Evolutionary conservation across 2,329 filamentous ascomycete genomes (phyloP).

Genomic region (Xylaria arbuscula): DNA sequence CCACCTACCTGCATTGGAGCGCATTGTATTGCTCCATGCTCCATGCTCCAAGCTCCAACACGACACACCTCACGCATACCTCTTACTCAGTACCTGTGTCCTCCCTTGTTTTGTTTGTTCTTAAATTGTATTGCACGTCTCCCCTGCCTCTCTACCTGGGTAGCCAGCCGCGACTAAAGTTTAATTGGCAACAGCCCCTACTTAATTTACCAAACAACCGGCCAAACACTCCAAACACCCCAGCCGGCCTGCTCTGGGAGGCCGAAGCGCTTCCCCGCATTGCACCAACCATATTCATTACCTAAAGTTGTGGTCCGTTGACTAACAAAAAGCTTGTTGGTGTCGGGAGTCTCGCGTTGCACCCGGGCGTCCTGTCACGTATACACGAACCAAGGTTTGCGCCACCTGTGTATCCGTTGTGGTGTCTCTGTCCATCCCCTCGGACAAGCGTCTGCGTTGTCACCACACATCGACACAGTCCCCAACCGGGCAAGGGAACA

Average conservation of each 20-base stretch:
- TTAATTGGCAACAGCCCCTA: conserved; percentile 22
- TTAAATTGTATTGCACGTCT: conserved; percentile 3
- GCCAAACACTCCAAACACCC: neutral
- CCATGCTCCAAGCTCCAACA: too few species aligned
- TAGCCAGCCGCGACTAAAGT: conserved; percentile 22
- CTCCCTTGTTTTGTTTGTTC: neutral
- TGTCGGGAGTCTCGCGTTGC: conserved; percentile 31
- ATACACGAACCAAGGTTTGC: conserved; percentile 22
- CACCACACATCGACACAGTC: conserved; percentile 25
- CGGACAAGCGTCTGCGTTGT: conserved; percentile 24
- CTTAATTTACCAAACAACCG: conserved; percentile 24
- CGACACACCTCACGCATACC: conserved; percentile 20
- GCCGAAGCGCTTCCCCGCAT: conserved; percentile 56
- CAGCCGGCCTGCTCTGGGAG: conserved; percentile 36
- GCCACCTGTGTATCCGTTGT: conserved; percentile 14
- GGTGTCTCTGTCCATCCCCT: conserved; percentile 17
- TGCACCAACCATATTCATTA: conserved; percentile 56
- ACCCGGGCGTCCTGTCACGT: conserved; percentile 25
- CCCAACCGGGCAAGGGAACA: neutral
- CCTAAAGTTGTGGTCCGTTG: conserved; percentile 58
- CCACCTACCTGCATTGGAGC: neutral
- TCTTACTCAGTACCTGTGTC: neutral
- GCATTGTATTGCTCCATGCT: neutral
- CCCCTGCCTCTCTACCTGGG: conserved; percentile 11
- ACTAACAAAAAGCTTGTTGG: conserved; percentile 58